Evolutionary conservation across 345 rosid species (phyloP).

Genomic region (Acer negundo): DNA sequence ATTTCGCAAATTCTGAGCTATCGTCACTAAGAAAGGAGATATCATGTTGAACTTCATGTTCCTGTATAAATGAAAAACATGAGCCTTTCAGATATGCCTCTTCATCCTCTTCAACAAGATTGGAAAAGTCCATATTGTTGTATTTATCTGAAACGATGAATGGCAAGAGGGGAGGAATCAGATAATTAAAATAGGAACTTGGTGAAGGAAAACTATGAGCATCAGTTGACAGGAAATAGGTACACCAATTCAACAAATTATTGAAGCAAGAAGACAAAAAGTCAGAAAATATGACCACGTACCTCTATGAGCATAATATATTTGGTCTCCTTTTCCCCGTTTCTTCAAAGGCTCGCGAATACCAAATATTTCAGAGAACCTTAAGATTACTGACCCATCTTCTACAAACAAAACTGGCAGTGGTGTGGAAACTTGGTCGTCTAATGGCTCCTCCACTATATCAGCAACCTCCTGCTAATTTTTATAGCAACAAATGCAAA

Average conservation of each 20-base stretch:
- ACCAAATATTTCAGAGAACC: conserved; percentile 97
- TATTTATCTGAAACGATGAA: conserved; percentile 59
- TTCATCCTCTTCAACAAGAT: conserved; percentile 88
- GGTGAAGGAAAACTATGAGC: neutral
- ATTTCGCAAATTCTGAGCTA: conserved; percentile 36
- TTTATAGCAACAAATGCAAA: neutral
- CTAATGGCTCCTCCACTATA: conserved; percentile 40
- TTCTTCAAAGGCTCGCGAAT: conserved; percentile 75
- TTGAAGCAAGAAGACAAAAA: neutral
- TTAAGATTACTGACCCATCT: conserved; percentile 81
- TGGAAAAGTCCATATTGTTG: conserved; percentile 55
- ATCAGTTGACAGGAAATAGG: neutral
- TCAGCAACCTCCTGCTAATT: conserved; percentile 42
- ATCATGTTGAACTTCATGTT: conserved; percentile 43
- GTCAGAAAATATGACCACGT: conserved; percentile 23
- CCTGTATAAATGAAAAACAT: conserved; percentile 37
- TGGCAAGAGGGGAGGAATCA: neutral
- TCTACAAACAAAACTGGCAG: conserved; percentile 84
- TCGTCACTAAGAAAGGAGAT: conserved; percentile 37
- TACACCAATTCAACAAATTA: conserved; percentile 4
- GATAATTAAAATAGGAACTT: neutral
- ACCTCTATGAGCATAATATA: conserved; percentile 66
- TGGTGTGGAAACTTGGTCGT: conserved; percentile 51
- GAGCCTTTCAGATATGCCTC: conserved; percentile 66
- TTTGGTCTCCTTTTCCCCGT: conserved; percentile 59